Conservation (phyloP, 225 moss, liverwort and hornwort species). For the Asterella californica region DNA sequence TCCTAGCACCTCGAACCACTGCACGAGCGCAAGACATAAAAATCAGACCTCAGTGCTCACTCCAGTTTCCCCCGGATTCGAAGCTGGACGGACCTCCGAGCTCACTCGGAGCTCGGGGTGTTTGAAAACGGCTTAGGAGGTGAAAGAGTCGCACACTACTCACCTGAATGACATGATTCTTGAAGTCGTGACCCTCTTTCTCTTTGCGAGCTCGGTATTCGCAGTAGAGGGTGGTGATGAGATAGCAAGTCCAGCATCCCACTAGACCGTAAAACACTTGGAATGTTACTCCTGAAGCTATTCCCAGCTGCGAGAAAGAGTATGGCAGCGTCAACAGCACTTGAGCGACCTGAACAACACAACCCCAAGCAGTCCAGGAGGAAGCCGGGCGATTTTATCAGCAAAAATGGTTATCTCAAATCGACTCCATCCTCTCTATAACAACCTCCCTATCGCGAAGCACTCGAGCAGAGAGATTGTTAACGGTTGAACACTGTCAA, state of each 20-base stretch:
- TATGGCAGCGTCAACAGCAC: slow-evolving; percentile 89
- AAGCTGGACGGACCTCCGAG: no score
- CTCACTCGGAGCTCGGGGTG: no score
- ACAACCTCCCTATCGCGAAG: no score
- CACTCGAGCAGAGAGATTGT: no score
- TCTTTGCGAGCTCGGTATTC: slow-evolving; percentile 88
- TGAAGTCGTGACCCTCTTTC: slow-evolving; percentile 78
- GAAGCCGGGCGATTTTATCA: no score
- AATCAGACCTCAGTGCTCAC: neutral
- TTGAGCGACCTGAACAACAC: slow-evolving; percentile 74
- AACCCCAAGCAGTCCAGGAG: neutral
- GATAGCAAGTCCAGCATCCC: slow-evolving; percentile 94
- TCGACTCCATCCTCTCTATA: no score
- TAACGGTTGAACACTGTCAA: neutral
- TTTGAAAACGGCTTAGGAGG: no score
- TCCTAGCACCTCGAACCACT: slow-evolving; percentile 96
- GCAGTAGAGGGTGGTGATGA: slow-evolving; percentile 80
- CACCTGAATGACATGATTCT: slow-evolving; percentile 95
- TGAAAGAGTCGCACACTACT: neutral
- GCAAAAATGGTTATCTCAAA: no score
- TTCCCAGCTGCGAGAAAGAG: slow-evolving; percentile 86
- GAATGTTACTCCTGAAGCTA: slow-evolving; percentile 67
- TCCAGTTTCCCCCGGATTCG: no score
- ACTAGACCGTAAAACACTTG: slow-evolving; percentile 81
- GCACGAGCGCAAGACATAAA: slow-evolving; percentile 16